These are phyloP conservation scores for Millerozyma miso DNA, from an alignment of 805 yeast species.

Conservation along the genomic window DNA sequence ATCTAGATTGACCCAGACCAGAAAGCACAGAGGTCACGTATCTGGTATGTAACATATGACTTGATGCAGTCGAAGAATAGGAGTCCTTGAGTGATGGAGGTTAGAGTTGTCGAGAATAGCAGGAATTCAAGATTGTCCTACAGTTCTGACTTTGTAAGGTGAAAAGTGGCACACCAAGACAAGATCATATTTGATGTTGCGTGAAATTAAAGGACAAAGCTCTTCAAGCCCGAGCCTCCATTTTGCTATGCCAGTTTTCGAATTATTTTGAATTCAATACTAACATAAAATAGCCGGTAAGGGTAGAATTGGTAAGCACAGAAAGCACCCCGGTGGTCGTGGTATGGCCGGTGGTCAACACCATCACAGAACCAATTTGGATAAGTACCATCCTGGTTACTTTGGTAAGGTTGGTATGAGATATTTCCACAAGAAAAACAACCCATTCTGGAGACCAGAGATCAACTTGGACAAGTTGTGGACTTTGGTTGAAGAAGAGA, in stretches of 20 bases:
- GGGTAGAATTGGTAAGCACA: constrained; percentile 99
- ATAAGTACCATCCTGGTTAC: constrained; percentile 99
- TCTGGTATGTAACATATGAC: constrained; percentile 68
- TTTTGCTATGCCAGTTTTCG: no score
- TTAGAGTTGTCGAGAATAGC: neutral
- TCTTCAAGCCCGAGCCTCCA: no score
- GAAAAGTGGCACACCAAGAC: no score
- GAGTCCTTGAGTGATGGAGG: neutral
- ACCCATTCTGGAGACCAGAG: constrained; percentile 97
- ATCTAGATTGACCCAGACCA: constrained; percentile 98
- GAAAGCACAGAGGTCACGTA: constrained; percentile 99
- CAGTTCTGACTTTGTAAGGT: no score
- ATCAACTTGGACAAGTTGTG: constrained; percentile 98
- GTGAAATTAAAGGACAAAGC: no score
- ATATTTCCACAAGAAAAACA: constrained; percentile 94
- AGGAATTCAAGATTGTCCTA: no score
- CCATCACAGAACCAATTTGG: constrained; percentile 99
- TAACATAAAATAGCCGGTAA: constrained; percentile 80
- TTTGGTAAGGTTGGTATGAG: constrained; percentile 99
- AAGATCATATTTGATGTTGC: no score
- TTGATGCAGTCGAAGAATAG: neutral
- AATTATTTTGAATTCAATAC: constrained; percentile 14
- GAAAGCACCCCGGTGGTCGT: constrained; percentile 99
- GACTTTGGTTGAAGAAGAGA: constrained; percentile 90
- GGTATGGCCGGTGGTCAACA: constrained; percentile 99